phyloP scores from a whole-genome alignment of 2,329 filamentous ascomycete genomes.

The Orbilia blumenaviensis region DNA sequence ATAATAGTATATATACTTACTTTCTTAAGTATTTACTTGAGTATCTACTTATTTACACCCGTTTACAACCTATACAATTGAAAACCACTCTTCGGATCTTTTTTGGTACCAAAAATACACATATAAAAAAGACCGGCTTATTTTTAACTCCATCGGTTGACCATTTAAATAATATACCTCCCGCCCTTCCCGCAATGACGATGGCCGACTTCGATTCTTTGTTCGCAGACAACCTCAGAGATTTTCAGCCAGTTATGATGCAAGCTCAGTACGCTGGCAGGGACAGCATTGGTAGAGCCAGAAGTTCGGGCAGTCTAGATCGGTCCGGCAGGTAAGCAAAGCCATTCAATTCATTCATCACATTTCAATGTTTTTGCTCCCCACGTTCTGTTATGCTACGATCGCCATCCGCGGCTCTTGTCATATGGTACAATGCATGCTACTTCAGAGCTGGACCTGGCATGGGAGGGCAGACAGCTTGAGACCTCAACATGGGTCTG shows the following conservation, averaged over 20 bases:
- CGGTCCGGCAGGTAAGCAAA: constrained; percentile 45
- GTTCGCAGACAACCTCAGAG: constrained; percentile 49
- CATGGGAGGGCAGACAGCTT: not conserved
- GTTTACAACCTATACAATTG: not conserved
- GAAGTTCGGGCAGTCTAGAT: constrained; percentile 44
- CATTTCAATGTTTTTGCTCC: not conserved
- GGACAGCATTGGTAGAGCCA: constrained; percentile 36
- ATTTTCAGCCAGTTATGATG: constrained; percentile 53
- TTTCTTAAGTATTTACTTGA: not conserved
- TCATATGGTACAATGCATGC: not conserved
- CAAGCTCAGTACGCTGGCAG: constrained; percentile 39
- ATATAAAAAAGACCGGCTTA: not conserved
- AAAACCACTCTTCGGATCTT: not conserved
- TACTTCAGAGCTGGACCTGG: constrained; percentile 3
- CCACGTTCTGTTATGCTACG: not conserved
- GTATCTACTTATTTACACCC: not conserved
- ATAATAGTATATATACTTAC: not conserved
- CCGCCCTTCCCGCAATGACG: constrained; percentile 22
- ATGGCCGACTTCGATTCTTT: constrained; percentile 51
- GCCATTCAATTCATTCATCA: too few relatives aligned
- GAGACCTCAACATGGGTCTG: constrained; percentile 6
- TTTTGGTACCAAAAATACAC: not conserved
- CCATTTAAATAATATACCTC: not conserved
- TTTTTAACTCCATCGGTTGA: not conserved
- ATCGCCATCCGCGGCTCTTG: not conserved